Percentiles rank a stretch among this genome's conserved stretches.
phyloP scores from a whole-genome alignment of 225 moss, liverwort and hornwort genomes.

The Asterella californica region DNA sequence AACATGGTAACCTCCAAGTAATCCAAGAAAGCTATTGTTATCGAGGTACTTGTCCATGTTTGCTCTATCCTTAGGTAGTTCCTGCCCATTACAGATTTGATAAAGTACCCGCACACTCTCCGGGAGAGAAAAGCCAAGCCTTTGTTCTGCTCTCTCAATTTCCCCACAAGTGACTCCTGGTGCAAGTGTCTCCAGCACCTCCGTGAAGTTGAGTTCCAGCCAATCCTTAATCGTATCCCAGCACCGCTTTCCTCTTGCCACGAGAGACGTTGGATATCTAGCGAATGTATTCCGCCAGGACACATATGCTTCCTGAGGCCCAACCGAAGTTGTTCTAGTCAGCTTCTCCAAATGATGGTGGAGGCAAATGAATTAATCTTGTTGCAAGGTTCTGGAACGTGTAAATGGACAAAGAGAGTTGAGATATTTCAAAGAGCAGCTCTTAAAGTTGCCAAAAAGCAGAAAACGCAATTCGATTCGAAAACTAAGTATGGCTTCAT shows the following conservation, averaged over 20 bases:
- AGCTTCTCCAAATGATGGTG: not conserved
- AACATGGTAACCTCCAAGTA: conserved; percentile 52
- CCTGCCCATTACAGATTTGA: conserved; percentile 76
- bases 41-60: conserved; percentile 20
- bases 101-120: conserved; percentile 65
- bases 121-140: conserved; percentile 62
- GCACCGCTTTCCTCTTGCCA: conserved; percentile 54
- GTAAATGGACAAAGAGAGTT: not conserved
- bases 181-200: conserved; percentile 59
- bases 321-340: not conserved
- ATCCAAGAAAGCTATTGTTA: conserved; percentile 48
- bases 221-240: conserved; percentile 63
- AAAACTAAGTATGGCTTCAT: not conserved
- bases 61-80: conserved; percentile 23
- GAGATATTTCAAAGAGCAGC: not conserved
- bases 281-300: conserved; percentile 44
- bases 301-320: conserved; percentile 53
- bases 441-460: not conserved
- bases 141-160: conserved; percentile 61
- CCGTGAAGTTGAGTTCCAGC: conserved; percentile 55
- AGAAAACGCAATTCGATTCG: not conserved
- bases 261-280: conserved; percentile 40
- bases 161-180: conserved; percentile 64
- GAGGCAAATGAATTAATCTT: not conserved
- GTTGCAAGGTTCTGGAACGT: not conserved